A percentile compares a stretch with the other conserved stretches of the same genome.
phyloP scores from a whole-genome alignment of 164 flowering plant species.

The Aristolochia californica region DNA sequence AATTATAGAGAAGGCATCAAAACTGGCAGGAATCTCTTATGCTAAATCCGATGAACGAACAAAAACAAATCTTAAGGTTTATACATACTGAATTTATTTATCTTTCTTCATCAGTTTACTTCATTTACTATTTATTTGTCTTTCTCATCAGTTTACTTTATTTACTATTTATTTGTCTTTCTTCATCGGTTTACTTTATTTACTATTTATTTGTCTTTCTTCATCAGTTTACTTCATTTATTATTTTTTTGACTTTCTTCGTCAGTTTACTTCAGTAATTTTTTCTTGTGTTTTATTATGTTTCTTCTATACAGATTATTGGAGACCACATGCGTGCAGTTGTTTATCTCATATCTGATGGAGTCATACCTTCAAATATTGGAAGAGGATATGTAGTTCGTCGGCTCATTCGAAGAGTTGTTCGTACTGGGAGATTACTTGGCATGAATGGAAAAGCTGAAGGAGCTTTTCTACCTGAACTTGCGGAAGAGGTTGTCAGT shows the following conservation, averaged over 20 bases:
- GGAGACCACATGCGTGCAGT: slow-evolving; percentile 93
- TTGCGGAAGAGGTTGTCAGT: slow-evolving; percentile 77
- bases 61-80: slow-evolving; percentile 67
- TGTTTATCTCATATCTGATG: slow-evolving; percentile 91
- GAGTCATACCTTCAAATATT: slow-evolving; percentile 88
- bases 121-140: neutral
- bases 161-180: neutral
- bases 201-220: neutral
- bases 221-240: neutral
- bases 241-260: neutral
- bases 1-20: slow-evolving; percentile 76
- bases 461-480: slow-evolving; percentile 60
- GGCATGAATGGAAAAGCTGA: slow-evolving; percentile 59
- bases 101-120: slow-evolving; percentile 1
- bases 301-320: slow-evolving; percentile 40
- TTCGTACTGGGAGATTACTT: slow-evolving; percentile 81
- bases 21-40: slow-evolving; percentile 67
- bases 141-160: neutral
- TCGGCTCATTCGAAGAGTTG: slow-evolving; percentile 77
- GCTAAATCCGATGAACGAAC: slow-evolving; percentile 41
- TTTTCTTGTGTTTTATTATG: neutral
- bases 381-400: slow-evolving; percentile 95
- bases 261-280: neutral
- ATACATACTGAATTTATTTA: slow-evolving; percentile 7
- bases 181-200: neutral